Percentiles rank a stretch among this genome's conserved stretches.
Conservation (phyloP, 2,329 filamentous ascomycete genomes). For the Colletotrichum trifolii region DNA sequence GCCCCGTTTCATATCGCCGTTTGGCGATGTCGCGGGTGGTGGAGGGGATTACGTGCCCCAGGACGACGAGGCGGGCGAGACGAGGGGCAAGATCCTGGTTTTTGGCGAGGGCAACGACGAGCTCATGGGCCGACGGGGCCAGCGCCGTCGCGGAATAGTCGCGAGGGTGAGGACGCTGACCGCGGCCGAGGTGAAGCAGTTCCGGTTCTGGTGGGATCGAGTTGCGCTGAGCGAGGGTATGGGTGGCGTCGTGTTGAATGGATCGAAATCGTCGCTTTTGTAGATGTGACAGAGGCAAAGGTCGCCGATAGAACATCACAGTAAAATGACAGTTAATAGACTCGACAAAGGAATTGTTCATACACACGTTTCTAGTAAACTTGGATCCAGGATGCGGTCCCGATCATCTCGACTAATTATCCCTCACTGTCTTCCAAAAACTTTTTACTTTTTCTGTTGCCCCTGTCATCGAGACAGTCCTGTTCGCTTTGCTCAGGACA, state of each 20-base stretch:
- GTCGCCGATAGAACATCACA: background rate
- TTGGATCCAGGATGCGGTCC: background rate
- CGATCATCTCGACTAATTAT: background rate
- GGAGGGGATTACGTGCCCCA: slow-evolving; percentile 22
- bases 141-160: slow-evolving; percentile 52
- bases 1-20: slow-evolving; percentile 57
- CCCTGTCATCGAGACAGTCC: slow-evolving; percentile 17
- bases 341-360: slow-evolving; percentile 31
- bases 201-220: slow-evolving; percentile 71
- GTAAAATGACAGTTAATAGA: background rate
- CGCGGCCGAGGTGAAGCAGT: slow-evolving; percentile 58
- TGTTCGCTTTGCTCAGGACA: background rate
- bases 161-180: slow-evolving; percentile 56
- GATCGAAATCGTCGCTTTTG: background rate
- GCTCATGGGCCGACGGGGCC: slow-evolving; percentile 46
- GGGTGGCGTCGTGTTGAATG: slow-evolving; percentile 38
- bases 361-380: slow-evolving; percentile 29
- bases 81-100: slow-evolving; percentile 56
- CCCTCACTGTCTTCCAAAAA: slow-evolving; percentile 9
- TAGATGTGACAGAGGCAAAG: no score
- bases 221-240: slow-evolving; percentile 59
- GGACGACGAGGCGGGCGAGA: slow-evolving; percentile 21
- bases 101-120: slow-evolving; percentile 73
- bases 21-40: slow-evolving; percentile 38
- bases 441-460: slow-evolving; percentile 16